Conservation (phyloP, 768 basidiomycete species). For the Boletellus sp. region DNA sequence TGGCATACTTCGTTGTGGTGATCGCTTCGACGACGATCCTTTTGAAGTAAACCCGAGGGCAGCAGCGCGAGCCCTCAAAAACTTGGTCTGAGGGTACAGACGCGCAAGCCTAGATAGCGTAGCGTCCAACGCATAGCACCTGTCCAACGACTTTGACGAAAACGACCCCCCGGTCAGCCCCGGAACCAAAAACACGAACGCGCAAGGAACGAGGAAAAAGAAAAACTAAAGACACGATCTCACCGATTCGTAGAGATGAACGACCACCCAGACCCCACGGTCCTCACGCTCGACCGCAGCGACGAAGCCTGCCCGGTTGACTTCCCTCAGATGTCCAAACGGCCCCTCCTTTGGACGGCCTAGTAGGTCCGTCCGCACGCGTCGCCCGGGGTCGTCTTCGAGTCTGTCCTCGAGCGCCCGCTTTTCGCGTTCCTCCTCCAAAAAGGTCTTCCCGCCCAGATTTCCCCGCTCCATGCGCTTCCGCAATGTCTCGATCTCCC, state of each 20-base stretch:
- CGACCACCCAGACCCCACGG: conserved; percentile 70
- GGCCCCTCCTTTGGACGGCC: conserved; percentile 49
- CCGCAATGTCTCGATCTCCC: conserved; percentile 51
- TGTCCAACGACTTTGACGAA: conserved; percentile 59
- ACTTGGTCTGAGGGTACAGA: conserved; percentile 68
- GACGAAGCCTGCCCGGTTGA: conserved; percentile 70
- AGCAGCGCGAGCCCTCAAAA: conserved; percentile 75
- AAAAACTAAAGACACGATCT: conserved; percentile 25
- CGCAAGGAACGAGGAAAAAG: neutral
- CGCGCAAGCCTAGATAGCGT: conserved; percentile 66
- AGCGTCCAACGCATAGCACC: conserved; percentile 71
- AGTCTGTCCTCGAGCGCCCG: conserved; percentile 36
- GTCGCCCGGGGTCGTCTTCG: conserved; percentile 14
- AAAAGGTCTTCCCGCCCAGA: conserved; percentile 65
- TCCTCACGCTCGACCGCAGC: conserved; percentile 72
- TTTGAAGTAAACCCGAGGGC: conserved; percentile 67
- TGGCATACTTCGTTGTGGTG: conserved; percentile 15
- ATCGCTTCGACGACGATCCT: conserved; percentile 16
- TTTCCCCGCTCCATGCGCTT: conserved; percentile 59
- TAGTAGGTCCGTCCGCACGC: conserved; percentile 37
- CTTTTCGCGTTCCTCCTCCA: conserved; percentile 73
- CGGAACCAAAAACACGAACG: neutral
- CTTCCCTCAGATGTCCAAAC: conserved; percentile 80
- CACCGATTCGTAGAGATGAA: conserved; percentile 82
- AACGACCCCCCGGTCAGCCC: conserved; percentile 3